Conservation (phyloP, 768 basidiomycete genomes). For the Suillus americanus region DNA sequence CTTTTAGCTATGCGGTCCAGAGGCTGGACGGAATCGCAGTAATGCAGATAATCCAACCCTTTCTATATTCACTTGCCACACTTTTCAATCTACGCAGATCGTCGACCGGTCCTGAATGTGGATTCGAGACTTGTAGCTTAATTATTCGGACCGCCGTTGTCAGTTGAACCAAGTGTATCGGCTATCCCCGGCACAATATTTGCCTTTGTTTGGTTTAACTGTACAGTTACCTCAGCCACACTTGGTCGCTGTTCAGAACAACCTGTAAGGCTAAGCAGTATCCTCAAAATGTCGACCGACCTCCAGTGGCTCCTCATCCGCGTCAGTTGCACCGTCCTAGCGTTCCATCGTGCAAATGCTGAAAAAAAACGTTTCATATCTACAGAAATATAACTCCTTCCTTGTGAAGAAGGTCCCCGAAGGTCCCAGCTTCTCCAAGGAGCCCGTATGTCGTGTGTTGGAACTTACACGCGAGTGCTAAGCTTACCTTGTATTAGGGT, state of each 20-base stretch:
- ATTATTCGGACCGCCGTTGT: too few relatives aligned
- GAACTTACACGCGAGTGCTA: background rate
- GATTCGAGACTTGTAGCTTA: too few relatives aligned
- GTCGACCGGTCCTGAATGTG: background rate
- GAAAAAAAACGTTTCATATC: constrained; percentile 8
- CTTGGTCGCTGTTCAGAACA: constrained; percentile 16
- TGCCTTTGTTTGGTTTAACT: constrained; percentile 28
- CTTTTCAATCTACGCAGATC: background rate
- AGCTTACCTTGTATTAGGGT: constrained; percentile 48
- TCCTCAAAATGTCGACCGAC: constrained; percentile 75
- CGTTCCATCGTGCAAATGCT: background rate
- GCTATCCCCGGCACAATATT: constrained; percentile 14
- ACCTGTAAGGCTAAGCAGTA: constrained; percentile 7
- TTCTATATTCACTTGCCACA: background rate
- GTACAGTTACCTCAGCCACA: constrained; percentile 36
- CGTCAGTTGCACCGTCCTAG: constrained; percentile 45
- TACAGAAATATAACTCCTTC: constrained; percentile 81
- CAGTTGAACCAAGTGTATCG: background rate
- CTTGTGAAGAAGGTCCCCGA: constrained; percentile 73
- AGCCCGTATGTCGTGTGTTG: constrained; percentile 56
- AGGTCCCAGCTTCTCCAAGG: constrained; percentile 81
- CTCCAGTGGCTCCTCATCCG: constrained; percentile 94
- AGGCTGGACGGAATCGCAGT: background rate
- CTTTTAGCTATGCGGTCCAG: background rate
- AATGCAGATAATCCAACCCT: background rate